A percentile compares a stretch with the other conserved stretches of the same genome.
phyloP scores from a whole-genome alignment of 805 yeast species.

The Sungouiozyma ichnusensis region DNA sequence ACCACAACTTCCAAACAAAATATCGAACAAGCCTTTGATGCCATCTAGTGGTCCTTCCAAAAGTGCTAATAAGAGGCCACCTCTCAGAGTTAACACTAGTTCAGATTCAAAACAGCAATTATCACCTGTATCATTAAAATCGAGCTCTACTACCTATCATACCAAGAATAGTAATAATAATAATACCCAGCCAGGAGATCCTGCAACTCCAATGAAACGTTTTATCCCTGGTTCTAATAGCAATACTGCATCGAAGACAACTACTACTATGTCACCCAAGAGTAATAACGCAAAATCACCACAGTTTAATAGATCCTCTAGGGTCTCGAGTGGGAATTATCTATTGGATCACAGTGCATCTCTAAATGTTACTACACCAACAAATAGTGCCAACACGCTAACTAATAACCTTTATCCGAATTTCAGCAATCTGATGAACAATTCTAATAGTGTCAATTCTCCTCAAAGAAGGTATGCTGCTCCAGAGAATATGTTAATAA shows the following conservation, averaged over 20 bases:
- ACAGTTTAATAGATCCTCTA: neutral
- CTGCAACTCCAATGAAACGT: neutral
- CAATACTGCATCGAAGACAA: neutral
- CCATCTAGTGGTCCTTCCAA: neutral
- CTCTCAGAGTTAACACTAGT: neutral
- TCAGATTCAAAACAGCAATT: neutral
- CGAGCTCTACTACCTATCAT: too few relatives aligned
- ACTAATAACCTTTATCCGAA: neutral
- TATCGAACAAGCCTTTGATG: neutral
- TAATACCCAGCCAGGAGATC: neutral
- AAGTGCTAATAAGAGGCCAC: neutral
- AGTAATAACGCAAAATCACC: neutral
- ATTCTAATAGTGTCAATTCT: neutral
- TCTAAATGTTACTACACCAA: conserved; percentile 1
- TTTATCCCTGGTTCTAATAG: neutral
- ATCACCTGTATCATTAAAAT: neutral
- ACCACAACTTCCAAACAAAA: neutral
- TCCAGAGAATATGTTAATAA: conserved; percentile 24
- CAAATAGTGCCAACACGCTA: neutral
- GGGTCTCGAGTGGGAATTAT: neutral
- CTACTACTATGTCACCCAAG: neutral
- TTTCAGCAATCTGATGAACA: neutral
- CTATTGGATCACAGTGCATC: neutral
- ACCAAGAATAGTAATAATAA: too few relatives aligned
- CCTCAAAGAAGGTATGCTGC: conserved; percentile 12